phyloP scores from a whole-genome alignment of 2,329 filamentous ascomycete species.

The Xylariaceae sp. region DNA sequence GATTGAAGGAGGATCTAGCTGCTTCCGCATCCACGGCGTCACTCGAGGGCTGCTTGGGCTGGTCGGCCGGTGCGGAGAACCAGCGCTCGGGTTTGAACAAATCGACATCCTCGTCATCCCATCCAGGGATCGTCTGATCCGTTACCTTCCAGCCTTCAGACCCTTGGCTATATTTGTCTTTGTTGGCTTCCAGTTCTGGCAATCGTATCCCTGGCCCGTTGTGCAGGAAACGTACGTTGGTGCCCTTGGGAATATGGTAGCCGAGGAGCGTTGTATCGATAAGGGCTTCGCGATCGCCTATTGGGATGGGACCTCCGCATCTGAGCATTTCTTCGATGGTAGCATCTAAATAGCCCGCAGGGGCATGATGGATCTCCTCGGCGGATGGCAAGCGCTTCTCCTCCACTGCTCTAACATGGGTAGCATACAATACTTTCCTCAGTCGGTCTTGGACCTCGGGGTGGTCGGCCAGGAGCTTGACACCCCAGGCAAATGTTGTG shows the following conservation, averaged over 20 bases:
- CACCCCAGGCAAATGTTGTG: no score
- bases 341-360: slow-evolving; percentile 24
- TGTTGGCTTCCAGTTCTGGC: slow-evolving; percentile 16
- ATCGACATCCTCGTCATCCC: slow-evolving; percentile 19
- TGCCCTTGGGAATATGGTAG: slow-evolving; percentile 30
- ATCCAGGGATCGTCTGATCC: neutral
- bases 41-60: neutral
- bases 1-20: slow-evolving; percentile 16
- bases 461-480: no score
- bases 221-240: slow-evolving; percentile 14
- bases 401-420: neutral
- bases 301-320: neutral
- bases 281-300: slow-evolving; percentile 11
- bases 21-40: neutral
- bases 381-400: slow-evolving; percentile 1
- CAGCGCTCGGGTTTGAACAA: slow-evolving; percentile 32
- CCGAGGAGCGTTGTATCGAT: slow-evolving; percentile 26
- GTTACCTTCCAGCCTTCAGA: neutral
- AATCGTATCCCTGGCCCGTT: slow-evolving; percentile 26
- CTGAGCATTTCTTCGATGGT: slow-evolving; percentile 26
- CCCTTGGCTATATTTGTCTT: slow-evolving; percentile 7
- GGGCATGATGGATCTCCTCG: slow-evolving; percentile 2
- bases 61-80: no score
- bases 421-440: neutral
- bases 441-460: neutral